Conservation (phyloP, 208 protist species). For the Lotmaria passim region DNA sequence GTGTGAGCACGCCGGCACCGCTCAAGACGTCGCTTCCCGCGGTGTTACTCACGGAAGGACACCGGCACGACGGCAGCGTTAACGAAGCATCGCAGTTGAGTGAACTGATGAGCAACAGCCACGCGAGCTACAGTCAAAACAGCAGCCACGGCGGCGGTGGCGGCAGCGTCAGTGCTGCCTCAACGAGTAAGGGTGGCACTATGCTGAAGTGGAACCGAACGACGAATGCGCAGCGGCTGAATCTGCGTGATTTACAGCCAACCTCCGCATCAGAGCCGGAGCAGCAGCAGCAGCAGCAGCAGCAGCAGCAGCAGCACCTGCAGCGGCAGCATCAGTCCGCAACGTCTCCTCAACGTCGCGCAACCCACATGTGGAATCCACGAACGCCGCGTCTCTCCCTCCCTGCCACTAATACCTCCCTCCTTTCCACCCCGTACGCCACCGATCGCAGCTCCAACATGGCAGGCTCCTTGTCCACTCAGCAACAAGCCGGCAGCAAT, state of each 20-base stretch:
- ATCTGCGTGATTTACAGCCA: neutral
- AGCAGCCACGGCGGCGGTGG: neutral
- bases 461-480: too few species aligned
- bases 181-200: too few species aligned
- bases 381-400: too few species aligned
- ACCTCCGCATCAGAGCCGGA: neutral
- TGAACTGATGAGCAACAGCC: neutral
- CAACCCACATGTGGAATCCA: too few species aligned
- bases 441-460: too few species aligned
- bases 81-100: neutral
- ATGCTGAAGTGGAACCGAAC: neutral
- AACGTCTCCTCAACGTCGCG: too few species aligned
- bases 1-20: neutral
- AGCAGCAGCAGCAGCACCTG: constrained; percentile 1
- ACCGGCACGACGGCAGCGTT: constrained; percentile 1
- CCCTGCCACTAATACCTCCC: too few species aligned
- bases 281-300: neutral
- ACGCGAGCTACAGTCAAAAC: neutral
- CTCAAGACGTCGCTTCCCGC: neutral
- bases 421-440: too few species aligned
- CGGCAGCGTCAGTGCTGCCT: too few species aligned
- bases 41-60: neutral
- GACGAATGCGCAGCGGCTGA: neutral
- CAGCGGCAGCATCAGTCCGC: neutral
- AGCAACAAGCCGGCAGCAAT: too few species aligned